phyloP scores from a whole-genome alignment of 176 grass and related monocot genomes.

The Triticum turgidum region DNA sequence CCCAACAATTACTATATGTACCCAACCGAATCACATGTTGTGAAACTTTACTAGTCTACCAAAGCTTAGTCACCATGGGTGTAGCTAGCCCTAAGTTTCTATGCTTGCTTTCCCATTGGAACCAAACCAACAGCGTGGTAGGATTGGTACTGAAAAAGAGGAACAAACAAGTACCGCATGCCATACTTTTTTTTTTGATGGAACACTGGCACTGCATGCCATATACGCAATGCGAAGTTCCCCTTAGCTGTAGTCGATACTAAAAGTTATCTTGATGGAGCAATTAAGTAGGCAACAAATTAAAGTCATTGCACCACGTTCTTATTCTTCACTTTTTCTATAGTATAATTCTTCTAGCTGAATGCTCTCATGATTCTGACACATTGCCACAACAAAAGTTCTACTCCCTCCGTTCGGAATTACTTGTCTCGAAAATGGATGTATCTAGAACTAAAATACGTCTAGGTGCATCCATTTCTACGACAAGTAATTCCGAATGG shows the following conservation, averaged over 20 bases:
- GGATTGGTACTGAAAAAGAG: slow-evolving; percentile 34
- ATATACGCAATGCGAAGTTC: slow-evolving; percentile 19
- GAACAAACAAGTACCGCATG: not conserved
- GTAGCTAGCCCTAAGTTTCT: slow-evolving; percentile 11
- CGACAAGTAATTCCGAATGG: too few species aligned
- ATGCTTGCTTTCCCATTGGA: slow-evolving; percentile 35
- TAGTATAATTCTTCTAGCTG: slow-evolving; percentile 26
- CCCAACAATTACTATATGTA: slow-evolving; percentile 25
- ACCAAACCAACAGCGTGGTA: slow-evolving; percentile 5
- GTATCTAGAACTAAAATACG: too few species aligned
- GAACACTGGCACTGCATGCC: not conserved
- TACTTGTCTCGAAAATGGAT: too few species aligned
- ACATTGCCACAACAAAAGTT: slow-evolving; percentile 29
- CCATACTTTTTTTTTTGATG: not conserved
- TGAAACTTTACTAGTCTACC: slow-evolving; percentile 31
- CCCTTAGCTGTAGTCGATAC: slow-evolving; percentile 30
- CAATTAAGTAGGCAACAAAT: slow-evolving; percentile 38
- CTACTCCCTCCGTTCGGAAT: not conserved
- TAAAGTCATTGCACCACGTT: slow-evolving; percentile 34
- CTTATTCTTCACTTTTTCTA: slow-evolving; percentile 37
- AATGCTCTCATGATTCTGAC: slow-evolving; percentile 37
- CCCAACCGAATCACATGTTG: slow-evolving; percentile 30
- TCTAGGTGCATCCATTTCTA: too few species aligned
- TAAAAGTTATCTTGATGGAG: slow-evolving; percentile 25
- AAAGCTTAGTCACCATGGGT: slow-evolving; percentile 24